Conservation (phyloP, 257 asterid genomes). For the Jaltomata sinuosa region DNA sequence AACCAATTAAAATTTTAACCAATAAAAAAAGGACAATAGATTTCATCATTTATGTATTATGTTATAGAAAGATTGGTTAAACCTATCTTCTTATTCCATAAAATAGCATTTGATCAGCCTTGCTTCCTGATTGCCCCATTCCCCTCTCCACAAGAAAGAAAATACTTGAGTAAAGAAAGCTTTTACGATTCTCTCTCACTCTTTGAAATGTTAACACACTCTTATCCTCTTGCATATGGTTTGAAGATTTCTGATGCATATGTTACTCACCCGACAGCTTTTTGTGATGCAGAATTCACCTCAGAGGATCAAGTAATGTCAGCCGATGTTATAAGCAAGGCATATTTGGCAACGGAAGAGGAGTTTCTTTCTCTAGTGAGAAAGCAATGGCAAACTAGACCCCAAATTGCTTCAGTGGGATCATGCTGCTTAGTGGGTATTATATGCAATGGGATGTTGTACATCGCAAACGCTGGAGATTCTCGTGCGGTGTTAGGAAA, state of each 20-base stretch:
- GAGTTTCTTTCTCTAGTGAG: constrained; percentile 60
- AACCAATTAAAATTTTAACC: neutral
- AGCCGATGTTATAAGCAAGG: constrained; percentile 52
- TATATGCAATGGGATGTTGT: constrained; percentile 47
- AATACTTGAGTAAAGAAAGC: neutral
- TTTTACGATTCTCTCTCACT: neutral
- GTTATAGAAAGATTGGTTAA: neutral
- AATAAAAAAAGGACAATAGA: neutral
- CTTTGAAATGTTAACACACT: neutral
- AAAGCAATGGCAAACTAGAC: constrained; percentile 53
- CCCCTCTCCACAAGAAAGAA: neutral
- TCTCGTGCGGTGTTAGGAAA: constrained; percentile 72
- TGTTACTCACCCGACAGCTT: constrained; percentile 28
- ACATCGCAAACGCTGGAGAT: constrained; percentile 81
- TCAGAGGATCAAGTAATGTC: constrained; percentile 63
- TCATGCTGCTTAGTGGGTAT: constrained; percentile 80
- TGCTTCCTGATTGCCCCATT: neutral
- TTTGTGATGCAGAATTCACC: constrained; percentile 56
- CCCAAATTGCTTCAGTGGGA: constrained; percentile 79
- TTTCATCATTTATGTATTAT: neutral
- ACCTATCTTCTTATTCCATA: neutral
- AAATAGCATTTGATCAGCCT: neutral
- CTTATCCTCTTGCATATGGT: neutral
- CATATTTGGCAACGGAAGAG: constrained; percentile 72
- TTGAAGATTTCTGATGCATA: constrained; percentile 12